Evolutionary conservation across 352 stramenopile species (phyloP), one percentile per base, ranked within the genome.

Genomic region (Aphanomyces cochlioides): DNA sequence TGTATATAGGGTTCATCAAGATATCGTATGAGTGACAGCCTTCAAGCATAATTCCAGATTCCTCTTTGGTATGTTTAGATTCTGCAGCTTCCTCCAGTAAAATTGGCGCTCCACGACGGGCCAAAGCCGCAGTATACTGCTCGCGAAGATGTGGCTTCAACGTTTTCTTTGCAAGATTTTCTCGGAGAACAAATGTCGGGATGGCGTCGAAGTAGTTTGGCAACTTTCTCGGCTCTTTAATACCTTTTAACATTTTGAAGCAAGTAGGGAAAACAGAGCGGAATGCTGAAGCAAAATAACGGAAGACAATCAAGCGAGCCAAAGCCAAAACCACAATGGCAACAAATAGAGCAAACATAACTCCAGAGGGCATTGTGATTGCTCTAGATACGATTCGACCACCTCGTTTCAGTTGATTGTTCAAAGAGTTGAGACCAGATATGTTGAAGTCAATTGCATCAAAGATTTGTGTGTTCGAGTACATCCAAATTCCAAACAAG

Each of bases 171-270:
- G 41, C 63, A 7, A 69, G 41, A 37, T 47, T 53, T 34, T 69
- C 63, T 17, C 34, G 37, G 13, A 69, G 63, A 13, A 69, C 19
- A 37, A 59, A 47, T 7, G 36, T 47, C 21, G 63, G 63, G 34
- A 69, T n/a, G n/a, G 79, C 81, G 43, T 94, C 84, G 56, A 92
- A 94, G 73, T 94, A 94, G 70, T 90, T 94, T 21, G 86, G 86
- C n/a, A 92, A 74, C 4, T 77, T 78, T 65, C 87, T 89, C 15
- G 77, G 75, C 28, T 81, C 73, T 36, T 86, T 83, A 17, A 79
- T 74, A 41, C 84, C 84, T 47, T 89, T 79, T 50, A 88, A 74
- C 56, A 88, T 67, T 0, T 75, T 79, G 58, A 78, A 81, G 41
- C 91, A 73, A 21, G 80, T 66, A 5, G 84, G 84, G 37, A 87